Conservation (phyloP, 1,139 yeast genomes). For the Yamadazyma oceani region DNA sequence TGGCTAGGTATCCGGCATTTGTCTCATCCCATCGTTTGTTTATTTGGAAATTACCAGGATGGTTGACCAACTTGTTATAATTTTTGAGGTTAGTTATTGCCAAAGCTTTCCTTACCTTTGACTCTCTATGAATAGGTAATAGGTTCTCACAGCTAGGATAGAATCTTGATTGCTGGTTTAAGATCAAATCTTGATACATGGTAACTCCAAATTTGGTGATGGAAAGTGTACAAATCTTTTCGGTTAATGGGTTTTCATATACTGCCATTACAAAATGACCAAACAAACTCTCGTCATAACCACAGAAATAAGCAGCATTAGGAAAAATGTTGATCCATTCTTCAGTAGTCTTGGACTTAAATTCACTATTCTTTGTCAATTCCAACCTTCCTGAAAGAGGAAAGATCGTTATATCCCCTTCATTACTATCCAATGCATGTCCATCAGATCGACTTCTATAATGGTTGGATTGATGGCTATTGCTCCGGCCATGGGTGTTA, state of each 20-base stretch:
- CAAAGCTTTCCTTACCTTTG: conserved; percentile 69
- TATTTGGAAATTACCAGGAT: conserved; percentile 23
- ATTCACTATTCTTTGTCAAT: conserved; percentile 15
- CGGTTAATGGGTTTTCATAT: conserved; percentile 45
- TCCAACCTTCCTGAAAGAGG: conserved; percentile 24
- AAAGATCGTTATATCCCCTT: conserved; percentile 14
- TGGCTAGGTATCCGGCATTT: conserved; percentile 73
- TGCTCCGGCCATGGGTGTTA: neutral
- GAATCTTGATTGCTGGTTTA: conserved; percentile 63
- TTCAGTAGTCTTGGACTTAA: conserved; percentile 14
- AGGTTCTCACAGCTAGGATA: conserved; percentile 80
- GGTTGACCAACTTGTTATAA: conserved; percentile 53
- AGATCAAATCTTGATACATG: conserved; percentile 58
- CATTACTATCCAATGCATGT: conserved; percentile 3
- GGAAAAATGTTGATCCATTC: conserved; percentile 47
- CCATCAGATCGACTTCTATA: neutral
- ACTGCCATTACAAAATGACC: conserved; percentile 56
- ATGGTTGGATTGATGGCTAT: neutral
- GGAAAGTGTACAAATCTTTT: conserved; percentile 57
- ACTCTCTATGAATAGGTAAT: conserved; percentile 43
- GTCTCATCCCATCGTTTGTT: conserved; percentile 64
- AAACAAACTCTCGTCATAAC: conserved; percentile 51
- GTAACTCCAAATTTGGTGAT: conserved; percentile 72
- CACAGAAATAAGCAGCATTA: conserved; percentile 55
- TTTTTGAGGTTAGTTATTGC: conserved; percentile 75